These are phyloP conservation scores for Pseudogymnoascus pannorum DNA, from an alignment of 2,329 filamentous ascomycete species.

Conservation along the genomic window DNA sequence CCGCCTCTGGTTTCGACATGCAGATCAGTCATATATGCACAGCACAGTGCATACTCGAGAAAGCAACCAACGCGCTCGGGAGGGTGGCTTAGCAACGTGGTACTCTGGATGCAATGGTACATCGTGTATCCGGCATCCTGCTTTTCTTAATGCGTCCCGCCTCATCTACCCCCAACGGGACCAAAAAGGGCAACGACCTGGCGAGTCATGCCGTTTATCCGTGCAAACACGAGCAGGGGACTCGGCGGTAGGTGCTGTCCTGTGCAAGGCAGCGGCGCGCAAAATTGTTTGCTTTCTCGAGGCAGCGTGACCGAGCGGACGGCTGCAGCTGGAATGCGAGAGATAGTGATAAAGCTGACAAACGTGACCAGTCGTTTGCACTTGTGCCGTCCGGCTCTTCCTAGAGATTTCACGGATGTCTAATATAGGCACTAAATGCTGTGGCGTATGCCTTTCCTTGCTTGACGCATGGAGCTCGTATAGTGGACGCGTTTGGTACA, in stretches of 20 bases:
- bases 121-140: neutral
- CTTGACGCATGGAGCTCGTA: neutral
- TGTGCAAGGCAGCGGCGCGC: neutral
- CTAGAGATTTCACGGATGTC: neutral
- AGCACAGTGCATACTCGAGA: neutral
- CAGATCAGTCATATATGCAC: constrained; percentile 3
- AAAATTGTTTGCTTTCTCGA: constrained; percentile 1
- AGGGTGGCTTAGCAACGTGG: constrained; percentile 1
- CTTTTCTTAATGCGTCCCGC: constrained; percentile 1
- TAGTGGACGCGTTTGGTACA: neutral
- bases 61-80: neutral
- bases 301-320: neutral
- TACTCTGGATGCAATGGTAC: constrained; percentile 2
- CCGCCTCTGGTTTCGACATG: neutral
- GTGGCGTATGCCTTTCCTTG: neutral
- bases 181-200: neutral
- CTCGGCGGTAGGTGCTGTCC: neutral
- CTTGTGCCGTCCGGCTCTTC: neutral
- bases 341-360: constrained; percentile 3
- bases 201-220: neutral
- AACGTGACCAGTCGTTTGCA: constrained; percentile 2
- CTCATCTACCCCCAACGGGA: neutral
- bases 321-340: neutral
- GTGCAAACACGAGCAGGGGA: neutral
- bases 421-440: neutral